Base-by-base conservation (phyloP, 2,329 filamentous ascomycete species). In the Sporothrix variecibatus region DNA sequence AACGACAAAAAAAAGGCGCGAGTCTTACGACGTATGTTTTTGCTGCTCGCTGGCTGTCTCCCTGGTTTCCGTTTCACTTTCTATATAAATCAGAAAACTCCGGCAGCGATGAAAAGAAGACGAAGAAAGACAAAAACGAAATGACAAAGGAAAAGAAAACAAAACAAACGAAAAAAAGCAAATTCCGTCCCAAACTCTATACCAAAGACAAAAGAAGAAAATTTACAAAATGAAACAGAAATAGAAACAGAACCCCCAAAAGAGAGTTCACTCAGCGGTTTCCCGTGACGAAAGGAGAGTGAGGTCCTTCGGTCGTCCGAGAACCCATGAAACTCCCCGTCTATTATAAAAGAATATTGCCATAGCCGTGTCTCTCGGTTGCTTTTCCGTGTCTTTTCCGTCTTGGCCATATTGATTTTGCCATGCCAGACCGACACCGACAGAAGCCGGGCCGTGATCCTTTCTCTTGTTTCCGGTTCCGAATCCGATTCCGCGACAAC, bases 31-130 rank as follows among this genome's bases (percentile, higher is more conserved):
- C 31, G 34, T 3, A 56, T 43, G 1, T n/a, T 23, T 40, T 8
- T 67, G 62, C 17, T 49, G 65, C 65, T 34, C 65, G 65, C 62
- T 26, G 64, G 26, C 43, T 51, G 65, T 68, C 34, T 51, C 28
- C 65, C 43, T 51, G 3, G 9, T 26, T 43, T 28, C 62, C 60
- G 20, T 12, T 49, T 46, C n/a, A 26, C 38, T 43, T n/a, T 67
- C 62, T 67, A 46, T 67, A 67, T 46, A 51, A 40, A 40, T 26
- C 43, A 68, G 28, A 65, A 17, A 53, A 70, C 46, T n/a, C 46
- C 67, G 31, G 56, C 26, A 26, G 28, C 26, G 15, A 38, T 38
- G 49, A 26, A 31, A 38, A 51, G 2, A n/a, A 69, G 43, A 49
- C 43, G 43, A 2, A 67, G 20, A 68, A 34, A 31, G 31, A 49